phyloP scores from a whole-genome alignment of 2,329 filamentous ascomycete genomes.

The Lasiodiplodia sp. region DNA sequence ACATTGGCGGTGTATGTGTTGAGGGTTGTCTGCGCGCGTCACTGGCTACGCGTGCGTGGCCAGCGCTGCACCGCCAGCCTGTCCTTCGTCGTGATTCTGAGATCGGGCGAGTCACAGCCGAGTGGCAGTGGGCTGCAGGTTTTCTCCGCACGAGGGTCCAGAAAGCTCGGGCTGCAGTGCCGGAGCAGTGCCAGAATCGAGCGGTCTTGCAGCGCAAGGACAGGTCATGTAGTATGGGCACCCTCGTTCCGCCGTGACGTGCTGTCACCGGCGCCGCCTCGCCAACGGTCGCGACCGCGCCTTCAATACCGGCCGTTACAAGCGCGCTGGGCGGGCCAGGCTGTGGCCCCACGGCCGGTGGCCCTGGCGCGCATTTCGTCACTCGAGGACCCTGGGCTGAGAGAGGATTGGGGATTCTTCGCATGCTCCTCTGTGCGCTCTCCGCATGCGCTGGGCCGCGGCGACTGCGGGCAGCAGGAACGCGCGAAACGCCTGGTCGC shows the following conservation, averaged over 20 bases:
- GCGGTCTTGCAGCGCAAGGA: conserved; percentile 7
- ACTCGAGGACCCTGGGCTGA: conserved; percentile 24
- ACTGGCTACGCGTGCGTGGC: conserved; percentile 19
- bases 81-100: neutral
- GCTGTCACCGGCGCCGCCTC: neutral
- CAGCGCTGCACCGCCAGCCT: conserved; percentile 20
- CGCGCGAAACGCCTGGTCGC: neutral
- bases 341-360: conserved; percentile 4
- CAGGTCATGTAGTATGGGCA: conserved; percentile 9
- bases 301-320: conserved; percentile 11
- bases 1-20: conserved; percentile 19
- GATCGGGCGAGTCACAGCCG: conserved; percentile 22
- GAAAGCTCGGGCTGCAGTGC: conserved; percentile 20
- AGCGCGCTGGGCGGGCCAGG: conserved; percentile 12
- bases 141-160: conserved; percentile 18
- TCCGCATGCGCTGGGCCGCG: neutral
- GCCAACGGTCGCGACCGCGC: conserved; percentile 5
- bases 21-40: conserved; percentile 19
- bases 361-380: conserved; percentile 17
- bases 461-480: conserved; percentile 11
- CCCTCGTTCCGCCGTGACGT: neutral
- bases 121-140: neutral
- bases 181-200: conserved; percentile 23
- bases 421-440: conserved; percentile 4
- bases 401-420: neutral